phyloP scores from a whole-genome alignment of 495 filamentous ascomycete species.

The Penicillium odoratum region DNA sequence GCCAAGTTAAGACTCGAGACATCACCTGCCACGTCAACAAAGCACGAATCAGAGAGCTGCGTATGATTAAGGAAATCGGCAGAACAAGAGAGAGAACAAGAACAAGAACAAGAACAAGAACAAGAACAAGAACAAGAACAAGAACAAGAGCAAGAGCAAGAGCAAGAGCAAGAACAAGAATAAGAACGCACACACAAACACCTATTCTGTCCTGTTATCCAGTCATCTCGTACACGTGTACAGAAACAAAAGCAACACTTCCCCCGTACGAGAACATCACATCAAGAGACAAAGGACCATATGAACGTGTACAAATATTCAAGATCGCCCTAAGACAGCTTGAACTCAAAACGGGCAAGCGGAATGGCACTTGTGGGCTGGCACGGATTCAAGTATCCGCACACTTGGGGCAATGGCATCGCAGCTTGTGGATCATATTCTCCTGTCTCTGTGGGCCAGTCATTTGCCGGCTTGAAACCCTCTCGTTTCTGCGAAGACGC shows the following conservation, averaged over 20 bases:
- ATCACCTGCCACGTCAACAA: neutral
- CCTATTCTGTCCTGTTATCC: neutral
- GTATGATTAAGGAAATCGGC: neutral
- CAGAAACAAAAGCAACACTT: neutral
- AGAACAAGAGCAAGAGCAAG: neutral
- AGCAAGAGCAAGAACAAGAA: neutral
- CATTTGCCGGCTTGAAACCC: neutral
- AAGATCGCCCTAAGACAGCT: neutral
- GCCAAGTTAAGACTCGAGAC: neutral
- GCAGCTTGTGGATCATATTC: neutral
- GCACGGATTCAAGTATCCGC: conserved; percentile 22
- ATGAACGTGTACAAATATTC: neutral
- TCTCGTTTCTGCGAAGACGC: neutral
- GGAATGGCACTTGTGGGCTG: conserved; percentile 2
- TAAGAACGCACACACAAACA: neutral
- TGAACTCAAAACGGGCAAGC: neutral
- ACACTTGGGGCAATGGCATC: conserved; percentile 15
- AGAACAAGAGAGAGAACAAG: no score
- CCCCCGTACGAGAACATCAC: neutral
- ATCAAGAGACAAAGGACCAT: neutral
- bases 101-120: neutral
- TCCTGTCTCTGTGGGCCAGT: neutral
- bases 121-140: neutral
- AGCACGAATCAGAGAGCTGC: neutral
- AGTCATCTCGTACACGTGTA: no score